Evolutionary conservation across 2,329 filamentous ascomycete genomes (phyloP).

Genomic region (Cladosporium austrohemisphaericum): DNA sequence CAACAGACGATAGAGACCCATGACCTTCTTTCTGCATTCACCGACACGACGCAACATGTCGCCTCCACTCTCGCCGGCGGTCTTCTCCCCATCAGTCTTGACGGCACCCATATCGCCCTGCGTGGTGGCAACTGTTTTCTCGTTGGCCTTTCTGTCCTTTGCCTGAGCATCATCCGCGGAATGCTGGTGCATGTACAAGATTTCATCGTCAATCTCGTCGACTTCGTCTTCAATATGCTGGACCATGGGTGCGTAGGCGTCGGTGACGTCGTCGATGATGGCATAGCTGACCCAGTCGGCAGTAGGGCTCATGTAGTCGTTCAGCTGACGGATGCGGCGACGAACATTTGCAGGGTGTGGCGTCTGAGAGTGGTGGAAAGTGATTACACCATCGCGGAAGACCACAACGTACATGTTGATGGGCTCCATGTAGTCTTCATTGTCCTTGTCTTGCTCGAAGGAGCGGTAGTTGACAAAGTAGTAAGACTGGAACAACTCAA

Average conservation of each 20-base stretch:
- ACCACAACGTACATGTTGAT: slow-evolving; percentile 98
- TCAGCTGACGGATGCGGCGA: slow-evolving; percentile 84
- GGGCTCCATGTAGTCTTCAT: slow-evolving; percentile 85
- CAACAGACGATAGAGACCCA: slow-evolving; percentile 86
- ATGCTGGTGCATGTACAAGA: slow-evolving; percentile 72
- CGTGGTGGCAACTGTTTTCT: slow-evolving; percentile 20
- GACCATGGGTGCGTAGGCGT: slow-evolving; percentile 90
- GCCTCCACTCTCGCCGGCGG: slow-evolving; percentile 48
- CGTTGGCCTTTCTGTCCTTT: slow-evolving; percentile 30
- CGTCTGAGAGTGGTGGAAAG: slow-evolving; percentile 94
- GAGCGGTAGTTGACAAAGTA: slow-evolving; percentile 99
- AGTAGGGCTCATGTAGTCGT: slow-evolving; percentile 87
- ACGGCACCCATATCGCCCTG: slow-evolving; percentile 27
- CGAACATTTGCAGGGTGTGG: slow-evolving; percentile 96
- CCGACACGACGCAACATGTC: slow-evolving; percentile 93
- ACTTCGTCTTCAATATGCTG: slow-evolving; percentile 93
- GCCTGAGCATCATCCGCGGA: slow-evolving; percentile 32
- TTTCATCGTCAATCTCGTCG: slow-evolving; percentile 91
- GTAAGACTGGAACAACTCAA: slow-evolving; percentile 94
- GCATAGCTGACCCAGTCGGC: slow-evolving; percentile 99
- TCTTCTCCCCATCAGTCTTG: slow-evolving; percentile 35
- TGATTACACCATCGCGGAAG: slow-evolving; percentile 90
- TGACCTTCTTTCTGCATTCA: slow-evolving; percentile 93
- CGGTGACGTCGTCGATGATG: slow-evolving; percentile 96
- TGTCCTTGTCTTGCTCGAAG: slow-evolving; percentile 90